Conservation (phyloP, 495 filamentous ascomycete species). For the Penicillium canescens region DNA sequence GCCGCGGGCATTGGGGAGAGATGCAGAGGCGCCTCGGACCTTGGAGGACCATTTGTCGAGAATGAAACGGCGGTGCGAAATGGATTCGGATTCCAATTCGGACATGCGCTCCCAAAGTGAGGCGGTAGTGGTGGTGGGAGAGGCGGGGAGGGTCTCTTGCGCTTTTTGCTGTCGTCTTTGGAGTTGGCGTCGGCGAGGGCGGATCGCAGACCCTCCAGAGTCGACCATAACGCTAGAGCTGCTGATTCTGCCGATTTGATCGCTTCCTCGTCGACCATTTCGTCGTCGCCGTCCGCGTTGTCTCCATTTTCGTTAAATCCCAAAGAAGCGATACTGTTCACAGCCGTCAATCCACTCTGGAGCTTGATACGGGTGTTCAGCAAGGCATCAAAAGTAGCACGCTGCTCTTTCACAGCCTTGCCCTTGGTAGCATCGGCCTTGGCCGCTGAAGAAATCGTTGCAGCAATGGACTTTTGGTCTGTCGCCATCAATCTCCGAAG, state of each 20-base stretch:
- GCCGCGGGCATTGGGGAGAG: slow-evolving; percentile 38
- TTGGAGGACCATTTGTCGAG: slow-evolving; percentile 54
- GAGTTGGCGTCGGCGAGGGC: slow-evolving; percentile 54
- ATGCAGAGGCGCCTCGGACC: slow-evolving; percentile 45
- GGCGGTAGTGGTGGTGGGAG: slow-evolving; percentile 47
- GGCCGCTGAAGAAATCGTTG: slow-evolving; percentile 69
- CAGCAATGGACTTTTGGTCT: slow-evolving; percentile 68
- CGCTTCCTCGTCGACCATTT: slow-evolving; percentile 39
- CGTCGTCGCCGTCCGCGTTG: slow-evolving; percentile 34
- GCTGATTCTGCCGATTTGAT: slow-evolving; percentile 81
- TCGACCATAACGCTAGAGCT: slow-evolving; percentile 85
- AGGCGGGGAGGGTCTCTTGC: slow-evolving; percentile 53
- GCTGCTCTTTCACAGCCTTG: slow-evolving; percentile 77
- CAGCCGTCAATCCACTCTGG: slow-evolving; percentile 82
- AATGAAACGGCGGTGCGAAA: slow-evolving; percentile 41
- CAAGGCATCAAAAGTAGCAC: slow-evolving; percentile 80
- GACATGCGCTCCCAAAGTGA: slow-evolving; percentile 75
- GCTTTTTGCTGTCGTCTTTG: slow-evolving; percentile 53
- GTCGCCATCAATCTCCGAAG: slow-evolving; percentile 69
- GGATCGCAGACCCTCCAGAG: slow-evolving; percentile 70
- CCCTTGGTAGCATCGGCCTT: slow-evolving; percentile 83
- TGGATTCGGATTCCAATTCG: slow-evolving; percentile 56
- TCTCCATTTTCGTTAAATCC: slow-evolving; percentile 38
- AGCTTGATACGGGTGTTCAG: slow-evolving; percentile 86
- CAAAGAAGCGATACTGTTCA: slow-evolving; percentile 65